Evolutionary conservation across 139 green algal species (phyloP).

Genomic region (Gonium pectorale): DNA sequence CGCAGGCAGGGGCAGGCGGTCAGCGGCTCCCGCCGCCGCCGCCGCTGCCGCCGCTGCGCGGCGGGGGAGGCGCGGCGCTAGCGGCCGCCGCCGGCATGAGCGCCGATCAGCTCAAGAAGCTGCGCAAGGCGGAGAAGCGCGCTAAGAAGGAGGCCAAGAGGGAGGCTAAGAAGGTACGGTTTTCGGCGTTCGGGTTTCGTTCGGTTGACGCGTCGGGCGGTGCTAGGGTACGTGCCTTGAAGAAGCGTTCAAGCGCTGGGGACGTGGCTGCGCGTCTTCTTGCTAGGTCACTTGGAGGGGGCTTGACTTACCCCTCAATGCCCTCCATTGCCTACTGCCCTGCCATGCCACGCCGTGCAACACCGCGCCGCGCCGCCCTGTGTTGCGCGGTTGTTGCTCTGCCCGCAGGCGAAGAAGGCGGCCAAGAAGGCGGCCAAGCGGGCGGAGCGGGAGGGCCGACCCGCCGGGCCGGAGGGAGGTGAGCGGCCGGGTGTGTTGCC

Average conservation of each 20-base stretch:
- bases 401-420: conserved; percentile 18
- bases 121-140: conserved; percentile 45
- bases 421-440: conserved; percentile 29
- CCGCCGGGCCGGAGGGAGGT: background rate
- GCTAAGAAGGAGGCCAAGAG: conserved; percentile 31
- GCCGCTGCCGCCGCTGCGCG: background rate
- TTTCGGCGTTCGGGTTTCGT: background rate
- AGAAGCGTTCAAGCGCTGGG: too few species aligned
- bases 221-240: background rate
- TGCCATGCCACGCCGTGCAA: too few species aligned
- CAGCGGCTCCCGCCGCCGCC: conserved; percentile 7
- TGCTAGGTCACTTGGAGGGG: too few species aligned
- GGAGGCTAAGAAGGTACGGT: conserved; percentile 32
- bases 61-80: background rate
- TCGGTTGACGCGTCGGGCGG: background rate
- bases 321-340: too few species aligned
- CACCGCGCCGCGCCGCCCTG: too few species aligned
- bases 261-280: too few species aligned
- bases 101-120: conserved; percentile 41
- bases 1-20: background rate
- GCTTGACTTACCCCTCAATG: too few species aligned
- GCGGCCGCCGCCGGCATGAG: conserved; percentile 28
- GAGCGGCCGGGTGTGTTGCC: too few species aligned
- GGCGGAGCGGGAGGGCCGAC: background rate
- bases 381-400: too few species aligned